A percentile compares a stretch with the other conserved stretches of the same genome.
phyloP scores from a whole-genome alignment of 106 monocot genomes.

The Platanthera guangdongensis region DNA sequence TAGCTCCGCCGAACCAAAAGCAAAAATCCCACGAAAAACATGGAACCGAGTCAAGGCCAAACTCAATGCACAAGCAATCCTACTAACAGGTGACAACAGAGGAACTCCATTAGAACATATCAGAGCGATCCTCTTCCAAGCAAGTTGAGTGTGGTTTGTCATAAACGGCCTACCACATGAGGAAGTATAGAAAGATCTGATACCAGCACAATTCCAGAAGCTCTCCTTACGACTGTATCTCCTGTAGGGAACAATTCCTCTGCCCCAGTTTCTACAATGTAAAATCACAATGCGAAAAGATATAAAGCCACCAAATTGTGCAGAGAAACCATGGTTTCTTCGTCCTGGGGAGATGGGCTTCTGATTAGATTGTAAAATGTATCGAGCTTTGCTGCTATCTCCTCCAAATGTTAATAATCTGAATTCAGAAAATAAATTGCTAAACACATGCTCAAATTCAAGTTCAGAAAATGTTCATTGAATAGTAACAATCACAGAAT shows the following conservation, averaged over 20 bases:
- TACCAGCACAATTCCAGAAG: conserved; percentile 6
- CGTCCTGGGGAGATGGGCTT: conserved; percentile 8
- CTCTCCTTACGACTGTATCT: not conserved
- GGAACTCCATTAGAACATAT: conserved; percentile 4
- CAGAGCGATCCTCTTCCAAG: conserved; percentile 28
- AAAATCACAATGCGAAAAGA: conserved; percentile 27
- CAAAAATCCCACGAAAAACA: conserved; percentile 33
- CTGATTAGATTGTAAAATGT: conserved; percentile 24
- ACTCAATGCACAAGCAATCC: conserved; percentile 28
- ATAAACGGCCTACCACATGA: not conserved
- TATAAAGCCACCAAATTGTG: conserved; percentile 14
- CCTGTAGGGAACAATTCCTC: conserved; percentile 6
- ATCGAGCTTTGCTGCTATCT: conserved; percentile 19
- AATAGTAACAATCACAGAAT: not conserved
- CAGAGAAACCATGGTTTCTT: conserved; percentile 27
- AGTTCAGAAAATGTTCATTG: not conserved
- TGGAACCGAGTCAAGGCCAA: conserved; percentile 36
- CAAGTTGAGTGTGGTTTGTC: conserved; percentile 15
- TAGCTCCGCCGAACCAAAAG: conserved; percentile 30
- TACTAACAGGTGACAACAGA: conserved; percentile 18
- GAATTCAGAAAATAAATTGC: not conserved
- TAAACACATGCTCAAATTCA: not conserved
- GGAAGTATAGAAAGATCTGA: conserved; percentile 12
- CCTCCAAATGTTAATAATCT: conserved; percentile 33
- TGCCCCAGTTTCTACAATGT: conserved; percentile 15